Evolutionary conservation across 495 filamentous ascomycete species (phyloP), one percentile per base, ranked within the genome.

Genomic region (Copromyces sp.): DNA sequence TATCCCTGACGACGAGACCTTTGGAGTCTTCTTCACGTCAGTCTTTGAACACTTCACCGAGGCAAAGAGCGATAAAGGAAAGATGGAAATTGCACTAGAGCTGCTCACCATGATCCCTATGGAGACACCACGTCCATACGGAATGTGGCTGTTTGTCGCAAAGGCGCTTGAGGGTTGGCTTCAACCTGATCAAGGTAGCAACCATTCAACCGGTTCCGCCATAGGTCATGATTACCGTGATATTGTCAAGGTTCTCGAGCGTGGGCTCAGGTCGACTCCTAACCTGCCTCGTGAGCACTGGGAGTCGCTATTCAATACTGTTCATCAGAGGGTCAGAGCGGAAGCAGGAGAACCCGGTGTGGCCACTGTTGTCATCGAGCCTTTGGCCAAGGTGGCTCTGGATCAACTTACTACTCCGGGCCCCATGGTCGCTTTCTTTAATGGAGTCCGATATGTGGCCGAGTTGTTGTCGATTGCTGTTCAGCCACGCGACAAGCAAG

Each of bases 281-380:
- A 80, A 82, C 38, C 78, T 84, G 32, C 81, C 83, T 16, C 81
- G 76, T 73, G 73, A 86, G 29, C 83, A 83, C 37, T 95, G 92
- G 92, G 81, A 86, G 70, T 77, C 83, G 7, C 79, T 96, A 0
- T 87, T 93, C 68, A 81, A 85, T 12, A 81, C 84, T 3, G 84
- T 92, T 20, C 81, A 87, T 16, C 81, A 82, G n/a, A 85, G 87
- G 68, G 86, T 91, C 12, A 85, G 84, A 68, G 82, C 83, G 9
- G 91, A 95, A 73, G 87, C 88, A 47, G 92, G 93, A 7, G 89
- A 92, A 72, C 85, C 84, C 6, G 87, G 86, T 3, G 83, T 89
- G 32, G 86, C 88, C 3, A 82, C 88, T 24, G 84, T 88, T 38
- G 84, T 92, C 14, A 83, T 93, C 38, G 93, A 94, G 72, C 93